Evolutionary conservation across 176 grass and related monocot species (phyloP).

Genomic region (Aegilops longissima): DNA sequence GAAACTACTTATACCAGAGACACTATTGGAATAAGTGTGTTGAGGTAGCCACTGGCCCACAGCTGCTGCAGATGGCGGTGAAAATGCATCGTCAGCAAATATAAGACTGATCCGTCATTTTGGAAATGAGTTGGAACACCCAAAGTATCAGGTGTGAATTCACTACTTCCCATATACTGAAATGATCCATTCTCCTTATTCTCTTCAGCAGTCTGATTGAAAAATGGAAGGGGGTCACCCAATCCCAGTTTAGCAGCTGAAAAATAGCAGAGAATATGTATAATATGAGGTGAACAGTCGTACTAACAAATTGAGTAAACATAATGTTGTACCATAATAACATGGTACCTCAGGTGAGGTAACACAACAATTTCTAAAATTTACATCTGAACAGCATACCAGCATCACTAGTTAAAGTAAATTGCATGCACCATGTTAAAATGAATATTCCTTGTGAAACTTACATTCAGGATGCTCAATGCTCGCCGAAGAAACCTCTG

Average conservation of each 20-base stretch:
- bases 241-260: constrained; percentile 52
- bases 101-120: constrained; percentile 82
- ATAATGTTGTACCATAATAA: constrained; percentile 2
- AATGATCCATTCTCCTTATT: constrained; percentile 43
- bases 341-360: constrained; percentile 1
- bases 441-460: constrained; percentile 8
- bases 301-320: background rate
- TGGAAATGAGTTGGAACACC: constrained; percentile 89
- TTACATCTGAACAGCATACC: background rate
- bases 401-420: background rate
- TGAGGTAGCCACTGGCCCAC: constrained; percentile 64
- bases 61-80: constrained; percentile 64
- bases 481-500: constrained; percentile 33
- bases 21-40: constrained; percentile 25
- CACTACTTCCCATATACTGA: constrained; percentile 32
- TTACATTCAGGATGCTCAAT: constrained; percentile 27
- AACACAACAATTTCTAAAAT: constrained; percentile 14
- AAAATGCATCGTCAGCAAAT: constrained; percentile 71
- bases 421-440: constrained; percentile 20
- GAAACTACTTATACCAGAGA: constrained; percentile 32
- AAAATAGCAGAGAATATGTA: constrained; percentile 34
- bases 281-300: background rate
- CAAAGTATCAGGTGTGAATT: constrained; percentile 42
- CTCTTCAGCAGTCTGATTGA: constrained; percentile 40
- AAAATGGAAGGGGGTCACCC: constrained; percentile 62